Base-by-base conservation (phyloP, 805 yeast species). In the Wickerhamiella qilinensis region DNA sequence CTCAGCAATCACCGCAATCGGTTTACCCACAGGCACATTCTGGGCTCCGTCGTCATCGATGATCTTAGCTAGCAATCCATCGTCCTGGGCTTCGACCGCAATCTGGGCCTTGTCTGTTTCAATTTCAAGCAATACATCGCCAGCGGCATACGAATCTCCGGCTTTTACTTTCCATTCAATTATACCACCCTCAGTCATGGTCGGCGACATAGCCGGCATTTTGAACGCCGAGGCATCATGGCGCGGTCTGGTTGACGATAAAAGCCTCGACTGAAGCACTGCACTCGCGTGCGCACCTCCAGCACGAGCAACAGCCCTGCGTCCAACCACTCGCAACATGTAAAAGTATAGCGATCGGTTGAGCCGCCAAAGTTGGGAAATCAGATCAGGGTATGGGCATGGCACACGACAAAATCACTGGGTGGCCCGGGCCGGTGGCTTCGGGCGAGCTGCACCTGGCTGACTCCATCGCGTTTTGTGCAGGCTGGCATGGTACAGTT, bases 201-300 rank as follows among this genome's bases (percentile, higher is more conserved):
- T 88, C 32, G 98, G 98, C 4, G 96, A 86, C 95, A 88, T 83
- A 20, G 98, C 96, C 3, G 98, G 98, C 97, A 88, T 88, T 38
- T 67, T 75, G 62, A 83, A 84, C 38, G 44, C 33, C 6, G 20
- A 18, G n/a, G 33, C 33, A 16, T 14, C 33, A 29, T 9, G 8
- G n/a, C n/a, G 16, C n/a, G n/a, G n/a, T n/a, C 27, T 22, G 12
- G 27, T 12, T 8, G 27, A 22, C 11, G 11, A 8, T 12, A 12
- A 22, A 12, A 22, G 12, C 27, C 11, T 12, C 27, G 27, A 8
- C 27, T 12, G 27, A n/a, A n/a, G n/a, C n/a, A n/a, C 27, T 22
- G 27, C 12, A 12, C 27, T 22, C 11, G 11, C 11, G 27, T 22
- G 27, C 27, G 27, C 27, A 12, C 27, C 12, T 8, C 27, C 27